Evolutionary conservation across 768 basidiomycete genomes (phyloP).

Genomic region (Russula olivacea): DNA sequence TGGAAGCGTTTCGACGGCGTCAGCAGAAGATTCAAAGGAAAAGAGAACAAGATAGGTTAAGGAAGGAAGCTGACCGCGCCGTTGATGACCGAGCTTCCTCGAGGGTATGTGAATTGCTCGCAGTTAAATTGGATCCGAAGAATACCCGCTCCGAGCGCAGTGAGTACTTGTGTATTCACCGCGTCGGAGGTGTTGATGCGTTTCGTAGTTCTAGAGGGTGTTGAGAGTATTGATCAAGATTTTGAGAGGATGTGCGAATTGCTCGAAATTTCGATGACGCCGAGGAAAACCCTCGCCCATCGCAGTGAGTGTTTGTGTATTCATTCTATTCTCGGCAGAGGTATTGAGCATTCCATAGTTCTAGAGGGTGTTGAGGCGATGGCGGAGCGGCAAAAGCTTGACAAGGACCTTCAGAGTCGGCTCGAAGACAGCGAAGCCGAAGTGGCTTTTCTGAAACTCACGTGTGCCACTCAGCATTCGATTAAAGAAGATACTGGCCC

Average conservation of each 20-base stretch:
- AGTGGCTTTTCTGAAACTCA: no score
- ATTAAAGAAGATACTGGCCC: background rate
- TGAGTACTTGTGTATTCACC: background rate
- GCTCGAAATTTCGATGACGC: background rate
- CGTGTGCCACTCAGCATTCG: no score
- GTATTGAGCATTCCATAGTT: background rate
- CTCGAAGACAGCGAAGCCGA: background rate
- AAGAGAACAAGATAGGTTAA: background rate
- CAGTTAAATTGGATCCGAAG: background rate
- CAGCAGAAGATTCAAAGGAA: background rate
- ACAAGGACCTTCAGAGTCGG: background rate
- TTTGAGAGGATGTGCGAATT: background rate
- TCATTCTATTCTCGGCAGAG: background rate
- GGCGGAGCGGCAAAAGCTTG: background rate
- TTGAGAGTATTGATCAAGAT: background rate
- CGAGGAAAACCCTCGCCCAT: background rate
- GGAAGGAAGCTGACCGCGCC: background rate
- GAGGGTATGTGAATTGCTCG: background rate
- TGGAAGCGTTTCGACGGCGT: no score
- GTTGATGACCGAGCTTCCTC: background rate
- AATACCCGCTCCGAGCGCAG: background rate
- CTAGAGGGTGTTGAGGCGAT: background rate
- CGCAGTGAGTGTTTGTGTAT: background rate
- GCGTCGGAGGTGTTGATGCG: background rate
- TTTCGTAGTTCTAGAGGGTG: background rate